These are phyloP conservation scores for Diaporthe ilicicola DNA, from an alignment of 2,329 filamentous ascomycete genomes.

Conservation along the genomic window DNA sequence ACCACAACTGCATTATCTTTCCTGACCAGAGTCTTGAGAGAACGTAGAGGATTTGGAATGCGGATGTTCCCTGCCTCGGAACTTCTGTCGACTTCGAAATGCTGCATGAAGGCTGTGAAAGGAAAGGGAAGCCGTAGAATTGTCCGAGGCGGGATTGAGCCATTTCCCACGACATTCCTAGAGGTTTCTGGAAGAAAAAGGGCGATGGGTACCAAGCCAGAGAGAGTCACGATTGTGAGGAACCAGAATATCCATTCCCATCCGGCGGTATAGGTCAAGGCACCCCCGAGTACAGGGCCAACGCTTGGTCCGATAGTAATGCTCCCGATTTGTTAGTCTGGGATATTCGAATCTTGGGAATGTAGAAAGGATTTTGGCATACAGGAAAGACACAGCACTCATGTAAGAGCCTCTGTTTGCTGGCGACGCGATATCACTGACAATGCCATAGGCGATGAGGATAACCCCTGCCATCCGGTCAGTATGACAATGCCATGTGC, in stretches of 20 bases:
- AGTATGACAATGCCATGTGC: not conserved
- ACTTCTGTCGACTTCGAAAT: not conserved
- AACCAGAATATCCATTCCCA: conserved; percentile 52
- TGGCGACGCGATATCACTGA: conserved; percentile 1
- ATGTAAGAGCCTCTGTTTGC: conserved; percentile 6
- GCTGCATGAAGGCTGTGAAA: not conserved
- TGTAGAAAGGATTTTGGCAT: not conserved
- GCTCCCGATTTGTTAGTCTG: not conserved
- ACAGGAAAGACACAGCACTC: conserved; percentile 6
- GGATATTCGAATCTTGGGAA: accelerated
- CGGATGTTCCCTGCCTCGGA: not conserved
- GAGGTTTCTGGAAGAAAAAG: conserved; percentile 44
- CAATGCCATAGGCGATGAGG: not conserved
- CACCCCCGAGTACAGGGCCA: conserved; percentile 46
- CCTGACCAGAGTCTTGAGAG: not conserved
- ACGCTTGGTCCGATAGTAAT: conserved; percentile 31
- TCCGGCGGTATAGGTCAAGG: conserved; percentile 43
- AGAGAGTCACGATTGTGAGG: conserved; percentile 43
- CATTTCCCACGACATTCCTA: conserved; percentile 44
- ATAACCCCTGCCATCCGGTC: not conserved
- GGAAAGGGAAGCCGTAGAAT: not conserved
- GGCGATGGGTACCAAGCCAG: conserved; percentile 34
- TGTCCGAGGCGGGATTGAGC: conserved; percentile 13
- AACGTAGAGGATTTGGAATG: not conserved
- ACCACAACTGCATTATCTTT: conserved; percentile 3